A percentile compares a stretch with the other conserved stretches of the same genome.
Conservation (phyloP, 2,329 filamentous ascomycete genomes). For the Keithomyces neogunnii region DNA sequence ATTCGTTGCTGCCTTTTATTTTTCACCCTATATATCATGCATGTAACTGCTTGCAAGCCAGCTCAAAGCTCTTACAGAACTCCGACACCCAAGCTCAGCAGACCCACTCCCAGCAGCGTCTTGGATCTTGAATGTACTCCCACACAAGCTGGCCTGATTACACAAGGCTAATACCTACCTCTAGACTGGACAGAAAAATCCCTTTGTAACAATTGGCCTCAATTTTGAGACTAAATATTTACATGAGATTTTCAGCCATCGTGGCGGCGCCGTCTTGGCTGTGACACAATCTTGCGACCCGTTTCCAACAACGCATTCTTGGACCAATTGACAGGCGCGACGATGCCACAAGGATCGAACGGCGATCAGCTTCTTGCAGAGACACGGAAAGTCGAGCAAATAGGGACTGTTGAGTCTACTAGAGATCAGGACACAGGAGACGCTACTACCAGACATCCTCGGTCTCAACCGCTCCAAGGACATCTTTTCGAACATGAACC, state of each 20-base stretch:
- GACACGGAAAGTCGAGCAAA: slow-evolving; percentile 11
- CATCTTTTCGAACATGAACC: slow-evolving; percentile 64
- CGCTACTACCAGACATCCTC: slow-evolving; percentile 71
- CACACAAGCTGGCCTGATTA: background rate
- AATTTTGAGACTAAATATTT: background rate
- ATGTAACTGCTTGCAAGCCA: background rate
- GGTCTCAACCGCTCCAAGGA: slow-evolving; percentile 70
- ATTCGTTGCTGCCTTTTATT: background rate
- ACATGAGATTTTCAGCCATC: background rate
- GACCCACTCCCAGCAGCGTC: slow-evolving; percentile 6
- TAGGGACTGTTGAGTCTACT: background rate
- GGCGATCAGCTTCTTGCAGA: slow-evolving; percentile 7
- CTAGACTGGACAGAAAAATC: background rate
- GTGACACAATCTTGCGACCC: background rate
- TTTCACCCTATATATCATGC: background rate
- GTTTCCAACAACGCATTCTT: slow-evolving; percentile 6
- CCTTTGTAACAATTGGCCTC: background rate
- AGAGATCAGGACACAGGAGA: slow-evolving; percentile 30
- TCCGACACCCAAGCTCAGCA: background rate
- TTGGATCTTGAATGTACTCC: slow-evolving; percentile 2
- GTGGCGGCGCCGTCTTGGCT: background rate
- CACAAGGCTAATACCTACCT: background rate
- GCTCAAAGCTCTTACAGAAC: background rate
- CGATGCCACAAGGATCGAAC: slow-evolving; percentile 9
- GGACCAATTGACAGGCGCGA: slow-evolving; percentile 12